Conservation (phyloP, 176 grass and related monocot species). For the Leersia perrieri region DNA sequence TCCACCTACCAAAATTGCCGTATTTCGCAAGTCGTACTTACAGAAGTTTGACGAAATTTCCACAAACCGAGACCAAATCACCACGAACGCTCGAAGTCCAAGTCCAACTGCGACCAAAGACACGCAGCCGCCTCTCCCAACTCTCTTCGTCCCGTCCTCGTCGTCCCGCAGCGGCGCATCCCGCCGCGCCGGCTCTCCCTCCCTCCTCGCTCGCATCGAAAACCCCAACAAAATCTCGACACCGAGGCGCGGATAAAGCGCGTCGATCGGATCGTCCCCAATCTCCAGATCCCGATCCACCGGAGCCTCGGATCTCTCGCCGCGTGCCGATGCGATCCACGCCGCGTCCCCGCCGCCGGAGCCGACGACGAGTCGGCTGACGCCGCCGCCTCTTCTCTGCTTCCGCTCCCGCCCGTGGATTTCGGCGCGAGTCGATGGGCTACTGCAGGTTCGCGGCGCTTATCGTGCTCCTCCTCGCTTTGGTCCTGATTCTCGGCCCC, state of each 20-base stretch:
- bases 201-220: slow-evolving; percentile 6
- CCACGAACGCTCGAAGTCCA: neutral
- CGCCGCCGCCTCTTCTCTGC: neutral
- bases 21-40: neutral
- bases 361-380: slow-evolving; percentile 21
- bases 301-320: slow-evolving; percentile 12
- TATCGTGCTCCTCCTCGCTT: slow-evolving; percentile 24
- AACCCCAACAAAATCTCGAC: slow-evolving; percentile 1
- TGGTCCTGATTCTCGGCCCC: slow-evolving; percentile 9
- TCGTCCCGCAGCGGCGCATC: neutral
- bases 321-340: slow-evolving; percentile 18
- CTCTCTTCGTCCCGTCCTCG: slow-evolving; percentile 7
- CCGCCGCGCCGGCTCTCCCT: neutral
- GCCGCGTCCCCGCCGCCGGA: slow-evolving; percentile 12
- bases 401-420: neutral
- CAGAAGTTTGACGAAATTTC: neutral
- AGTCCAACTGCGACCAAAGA: neutral
- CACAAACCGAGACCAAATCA: neutral
- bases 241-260: neutral
- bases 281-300: slow-evolving; percentile 23
- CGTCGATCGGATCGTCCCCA: neutral
- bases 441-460: slow-evolving; percentile 12
- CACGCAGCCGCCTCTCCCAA: neutral
- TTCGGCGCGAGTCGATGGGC: slow-evolving; percentile 20
- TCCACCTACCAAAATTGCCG: neutral